phyloP scores from a whole-genome alignment of 176 grass and related monocot species.

The Oryza nivara region DNA sequence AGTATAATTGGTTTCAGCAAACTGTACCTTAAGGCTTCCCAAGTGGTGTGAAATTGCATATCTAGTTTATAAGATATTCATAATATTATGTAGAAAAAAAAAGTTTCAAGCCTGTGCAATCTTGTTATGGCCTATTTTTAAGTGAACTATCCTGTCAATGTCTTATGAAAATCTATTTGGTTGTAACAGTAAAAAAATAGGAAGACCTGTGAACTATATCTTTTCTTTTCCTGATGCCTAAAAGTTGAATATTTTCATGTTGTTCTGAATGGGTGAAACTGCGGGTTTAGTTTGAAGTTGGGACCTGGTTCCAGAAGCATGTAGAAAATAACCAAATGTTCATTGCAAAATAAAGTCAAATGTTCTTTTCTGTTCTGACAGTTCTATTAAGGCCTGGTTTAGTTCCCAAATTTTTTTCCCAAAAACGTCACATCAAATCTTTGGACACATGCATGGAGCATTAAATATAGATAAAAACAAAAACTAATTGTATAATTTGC shows the following conservation, averaged over 20 bases:
- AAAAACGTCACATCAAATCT: no score
- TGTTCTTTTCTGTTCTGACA: neutral
- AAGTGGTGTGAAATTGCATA: slow-evolving; percentile 5
- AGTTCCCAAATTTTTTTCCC: no score
- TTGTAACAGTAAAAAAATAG: neutral
- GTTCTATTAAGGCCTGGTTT: neutral
- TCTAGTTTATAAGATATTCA: slow-evolving; percentile 15
- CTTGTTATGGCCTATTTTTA: neutral
- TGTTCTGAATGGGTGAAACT: slow-evolving; percentile 24
- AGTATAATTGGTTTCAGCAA: neutral
- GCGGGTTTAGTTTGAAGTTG: neutral
- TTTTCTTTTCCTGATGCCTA: slow-evolving; percentile 21
- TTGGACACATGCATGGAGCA: no score
- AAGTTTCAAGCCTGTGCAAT: neutral
- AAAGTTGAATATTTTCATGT: neutral
- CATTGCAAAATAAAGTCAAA: neutral
- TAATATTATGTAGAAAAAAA: slow-evolving; percentile 28
- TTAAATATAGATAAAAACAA: no score
- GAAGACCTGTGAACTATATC: neutral
- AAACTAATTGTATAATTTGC: no score
- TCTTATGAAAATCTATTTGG: slow-evolving; percentile 5
- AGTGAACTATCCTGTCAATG: neutral
- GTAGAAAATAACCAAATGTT: neutral
- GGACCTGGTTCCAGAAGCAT: neutral
- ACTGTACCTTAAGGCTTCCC: slow-evolving; percentile 5